Conservation (phyloP, 148 eudicot species). For the Beta vulgaris region DNA sequence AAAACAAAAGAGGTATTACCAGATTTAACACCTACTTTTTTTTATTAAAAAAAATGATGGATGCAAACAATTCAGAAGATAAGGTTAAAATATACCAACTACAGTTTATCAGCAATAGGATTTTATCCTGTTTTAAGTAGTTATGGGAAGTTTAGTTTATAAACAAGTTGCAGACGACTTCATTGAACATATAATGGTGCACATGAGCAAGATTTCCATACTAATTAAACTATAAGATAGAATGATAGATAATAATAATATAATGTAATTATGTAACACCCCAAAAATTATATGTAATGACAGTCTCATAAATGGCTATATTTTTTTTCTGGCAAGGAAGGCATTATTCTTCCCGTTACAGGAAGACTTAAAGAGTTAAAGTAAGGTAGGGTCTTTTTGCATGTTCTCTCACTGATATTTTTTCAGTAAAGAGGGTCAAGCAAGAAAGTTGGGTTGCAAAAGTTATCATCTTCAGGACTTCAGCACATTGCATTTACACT, state of each 20-base stretch:
- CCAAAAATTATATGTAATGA: too few species aligned
- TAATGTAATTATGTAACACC: too few species aligned
- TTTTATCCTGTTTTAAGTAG: too few species aligned
- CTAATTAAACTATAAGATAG: not conserved
- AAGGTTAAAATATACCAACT: too few species aligned
- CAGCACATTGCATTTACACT: constrained; percentile 3
- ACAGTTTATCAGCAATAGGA: too few species aligned
- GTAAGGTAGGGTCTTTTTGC: constrained; percentile 25
- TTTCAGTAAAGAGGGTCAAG: constrained; percentile 12
- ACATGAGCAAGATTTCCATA: not conserved
- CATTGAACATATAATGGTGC: not conserved
- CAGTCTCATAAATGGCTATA: not conserved
- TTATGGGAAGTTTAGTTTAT: not conserved
- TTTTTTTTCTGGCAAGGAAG: not conserved
- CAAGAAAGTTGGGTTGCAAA: constrained; percentile 1
- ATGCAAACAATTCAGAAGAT: too few species aligned
- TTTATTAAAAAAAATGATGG: too few species aligned
- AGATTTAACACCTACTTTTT: too few species aligned
- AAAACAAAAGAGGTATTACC: too few species aligned
- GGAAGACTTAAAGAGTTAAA: too few species aligned
- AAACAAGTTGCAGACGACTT: not conserved
- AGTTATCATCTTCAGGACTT: not conserved
- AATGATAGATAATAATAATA: too few species aligned
- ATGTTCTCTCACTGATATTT: constrained; percentile 22
- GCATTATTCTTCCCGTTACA: not conserved